Percentiles rank a stretch among this genome's conserved stretches.
These are phyloP conservation scores for Leishmania amazonensis DNA, from an alignment of 208 protist genomes.

Conservation along the genomic window DNA sequence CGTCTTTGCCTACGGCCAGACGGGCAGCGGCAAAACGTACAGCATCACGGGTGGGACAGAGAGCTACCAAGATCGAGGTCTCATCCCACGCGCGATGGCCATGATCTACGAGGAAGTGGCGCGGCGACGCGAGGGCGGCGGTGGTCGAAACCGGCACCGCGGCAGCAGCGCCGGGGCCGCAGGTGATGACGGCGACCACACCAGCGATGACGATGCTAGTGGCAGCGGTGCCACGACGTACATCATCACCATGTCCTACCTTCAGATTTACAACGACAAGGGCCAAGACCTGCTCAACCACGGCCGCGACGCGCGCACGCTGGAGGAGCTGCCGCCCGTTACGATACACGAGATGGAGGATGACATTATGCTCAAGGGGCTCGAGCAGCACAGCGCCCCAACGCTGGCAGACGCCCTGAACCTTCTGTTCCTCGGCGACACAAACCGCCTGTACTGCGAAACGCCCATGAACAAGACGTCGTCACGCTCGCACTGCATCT, in stretches of 20 bases:
- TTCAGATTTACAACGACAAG: slow-evolving; percentile 94
- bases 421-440: slow-evolving; percentile 87
- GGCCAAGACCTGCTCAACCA: slow-evolving; percentile 89
- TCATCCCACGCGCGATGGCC: slow-evolving; percentile 87
- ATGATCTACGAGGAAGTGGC: slow-evolving; percentile 81
- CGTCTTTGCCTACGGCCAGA: slow-evolving; percentile 92
- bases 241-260: slow-evolving; percentile 70
- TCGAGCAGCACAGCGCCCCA: slow-evolving; percentile 70
- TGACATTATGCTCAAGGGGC: slow-evolving; percentile 59
- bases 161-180: neutral
- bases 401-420: slow-evolving; percentile 81
- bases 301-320: slow-evolving; percentile 85
- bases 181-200: neutral
- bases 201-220: slow-evolving; percentile 3
- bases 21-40: slow-evolving; percentile 91
- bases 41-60: slow-evolving; percentile 91
- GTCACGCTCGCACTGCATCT: slow-evolving; percentile 93
- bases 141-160: neutral
- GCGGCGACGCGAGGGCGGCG: slow-evolving; percentile 33
- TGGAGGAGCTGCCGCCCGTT: slow-evolving; percentile 71
- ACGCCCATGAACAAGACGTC: slow-evolving; percentile 94
- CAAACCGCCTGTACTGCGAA: slow-evolving; percentile 84
- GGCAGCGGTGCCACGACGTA: slow-evolving; percentile 21
- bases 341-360: slow-evolving; percentile 71
- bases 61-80: slow-evolving; percentile 83